Conservation (phyloP, 768 basidiomycete species). For the Pholiota conissans region DNA sequence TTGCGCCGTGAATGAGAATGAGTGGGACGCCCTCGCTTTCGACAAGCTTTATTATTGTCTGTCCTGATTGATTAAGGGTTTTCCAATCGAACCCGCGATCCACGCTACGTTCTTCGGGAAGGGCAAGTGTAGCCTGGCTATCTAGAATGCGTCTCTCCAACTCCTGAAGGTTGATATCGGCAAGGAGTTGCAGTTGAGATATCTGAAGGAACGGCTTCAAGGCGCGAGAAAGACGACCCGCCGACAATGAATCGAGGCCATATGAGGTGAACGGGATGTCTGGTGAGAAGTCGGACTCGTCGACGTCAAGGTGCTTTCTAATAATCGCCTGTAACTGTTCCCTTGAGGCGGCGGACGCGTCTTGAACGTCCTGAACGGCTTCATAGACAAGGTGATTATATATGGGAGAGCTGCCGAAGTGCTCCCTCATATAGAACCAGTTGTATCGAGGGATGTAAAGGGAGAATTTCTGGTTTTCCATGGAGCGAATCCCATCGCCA, state of each 20-base stretch:
- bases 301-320: background rate
- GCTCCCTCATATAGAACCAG: background rate
- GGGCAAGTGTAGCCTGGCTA: background rate
- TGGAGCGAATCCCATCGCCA: background rate
- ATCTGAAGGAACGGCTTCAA: background rate
- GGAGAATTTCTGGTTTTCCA: background rate
- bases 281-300: background rate
- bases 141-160: background rate
- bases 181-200: background rate
- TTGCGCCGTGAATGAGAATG: conserved; percentile 1
- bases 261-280: conserved; percentile 1
- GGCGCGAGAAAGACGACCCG: background rate
- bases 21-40: background rate
- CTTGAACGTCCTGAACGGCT: background rate
- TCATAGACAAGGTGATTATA: conserved; percentile 1
- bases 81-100: background rate
- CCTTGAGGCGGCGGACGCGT: background rate
- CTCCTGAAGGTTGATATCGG: background rate
- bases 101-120: background rate
- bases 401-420: background rate
- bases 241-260: background rate
- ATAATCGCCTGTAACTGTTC: background rate
- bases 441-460: background rate
- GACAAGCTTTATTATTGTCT: conserved; percentile 1
- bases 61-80: background rate